Conservation (phyloP, 176 grass and related monocot genomes). For the Tillandsia leiboldiana region DNA sequence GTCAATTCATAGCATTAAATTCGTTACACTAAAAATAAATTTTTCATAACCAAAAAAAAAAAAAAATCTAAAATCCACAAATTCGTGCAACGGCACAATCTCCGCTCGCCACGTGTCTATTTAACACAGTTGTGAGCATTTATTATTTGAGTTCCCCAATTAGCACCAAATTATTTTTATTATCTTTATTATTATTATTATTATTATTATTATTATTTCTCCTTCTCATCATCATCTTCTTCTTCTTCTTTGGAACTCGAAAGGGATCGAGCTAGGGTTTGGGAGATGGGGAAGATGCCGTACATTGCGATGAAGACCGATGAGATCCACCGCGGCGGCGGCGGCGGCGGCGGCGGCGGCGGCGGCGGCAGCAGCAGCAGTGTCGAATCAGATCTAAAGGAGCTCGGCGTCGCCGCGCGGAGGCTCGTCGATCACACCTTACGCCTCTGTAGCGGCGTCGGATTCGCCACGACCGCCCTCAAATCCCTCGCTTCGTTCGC, state of each 20-base stretch:
- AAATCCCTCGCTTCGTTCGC: slow-evolving; percentile 70
- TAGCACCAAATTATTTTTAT: too few relatives aligned
- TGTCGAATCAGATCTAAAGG: slow-evolving; percentile 73
- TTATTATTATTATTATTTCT: background rate
- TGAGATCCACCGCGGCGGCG: slow-evolving; percentile 17
- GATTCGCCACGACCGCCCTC: slow-evolving; percentile 53
- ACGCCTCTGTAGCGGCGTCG: slow-evolving; percentile 47
- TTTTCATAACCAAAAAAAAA: too few relatives aligned
- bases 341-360: slow-evolving; percentile 21
- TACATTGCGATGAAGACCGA: slow-evolving; percentile 52
- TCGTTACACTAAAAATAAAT: too few relatives aligned
- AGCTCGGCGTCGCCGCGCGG: slow-evolving; percentile 42
- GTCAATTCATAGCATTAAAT: too few relatives aligned
- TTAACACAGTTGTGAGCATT: too few relatives aligned
- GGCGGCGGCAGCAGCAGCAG: slow-evolving; percentile 15
- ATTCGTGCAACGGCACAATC: background rate
- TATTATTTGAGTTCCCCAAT: too few relatives aligned
- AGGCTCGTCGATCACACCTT: slow-evolving; percentile 73
- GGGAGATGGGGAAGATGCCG: slow-evolving; percentile 21
- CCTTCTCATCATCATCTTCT: background rate
- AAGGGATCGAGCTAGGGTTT: background rate
- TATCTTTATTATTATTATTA: background rate
- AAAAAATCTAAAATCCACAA: too few relatives aligned
- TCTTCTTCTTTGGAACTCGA: background rate
- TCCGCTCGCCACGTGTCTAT: background rate